A percentile compares a stretch with the other conserved stretches of the same genome.
These are phyloP conservation scores for Chalaropsis ovoidea DNA, from an alignment of 2,329 filamentous ascomycete genomes.

Conservation along the genomic window DNA sequence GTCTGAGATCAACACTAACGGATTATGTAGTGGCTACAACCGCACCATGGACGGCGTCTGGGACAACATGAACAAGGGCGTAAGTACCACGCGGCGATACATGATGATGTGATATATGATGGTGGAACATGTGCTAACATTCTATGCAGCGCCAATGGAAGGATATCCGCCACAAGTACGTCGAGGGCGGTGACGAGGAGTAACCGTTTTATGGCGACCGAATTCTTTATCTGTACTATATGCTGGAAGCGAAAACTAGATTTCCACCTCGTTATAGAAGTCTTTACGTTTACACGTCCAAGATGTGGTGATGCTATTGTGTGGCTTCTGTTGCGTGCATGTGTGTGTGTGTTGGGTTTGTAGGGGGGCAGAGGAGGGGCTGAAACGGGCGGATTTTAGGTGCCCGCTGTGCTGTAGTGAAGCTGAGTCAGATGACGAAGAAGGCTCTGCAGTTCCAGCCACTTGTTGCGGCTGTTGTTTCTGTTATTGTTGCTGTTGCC, in stretches of 20 bases:
- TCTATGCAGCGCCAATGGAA: conserved; percentile 90
- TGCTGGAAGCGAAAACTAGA: conserved; percentile 18
- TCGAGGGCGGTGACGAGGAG: conserved; percentile 59
- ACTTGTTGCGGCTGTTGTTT: no score
- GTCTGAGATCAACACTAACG: conserved; percentile 3
- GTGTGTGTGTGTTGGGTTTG: no score
- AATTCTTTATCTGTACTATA: conserved; percentile 21
- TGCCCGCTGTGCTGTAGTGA: no score
- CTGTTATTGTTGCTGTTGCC: no score
- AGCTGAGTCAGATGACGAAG: no score
- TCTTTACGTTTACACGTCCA: not conserved
- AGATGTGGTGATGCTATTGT: not conserved
- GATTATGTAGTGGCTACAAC: conserved; percentile 62
- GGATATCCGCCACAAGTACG: conserved; percentile 88
- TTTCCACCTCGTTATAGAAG: conserved; percentile 12
- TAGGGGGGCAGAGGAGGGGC: no score
- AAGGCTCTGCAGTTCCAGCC: no score
- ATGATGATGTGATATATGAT: not conserved
- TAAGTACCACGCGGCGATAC: conserved; percentile 43
- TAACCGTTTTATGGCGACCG: conserved; percentile 29
- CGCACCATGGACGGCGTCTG: conserved; percentile 72
- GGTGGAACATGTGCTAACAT: conserved; percentile 5
- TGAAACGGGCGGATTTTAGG: no score
- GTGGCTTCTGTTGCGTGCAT: not conserved
- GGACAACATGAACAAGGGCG: conserved; percentile 84